Base-by-base conservation (phyloP, 1,139 yeast species). In the Scheffersomyces titani region DNA sequence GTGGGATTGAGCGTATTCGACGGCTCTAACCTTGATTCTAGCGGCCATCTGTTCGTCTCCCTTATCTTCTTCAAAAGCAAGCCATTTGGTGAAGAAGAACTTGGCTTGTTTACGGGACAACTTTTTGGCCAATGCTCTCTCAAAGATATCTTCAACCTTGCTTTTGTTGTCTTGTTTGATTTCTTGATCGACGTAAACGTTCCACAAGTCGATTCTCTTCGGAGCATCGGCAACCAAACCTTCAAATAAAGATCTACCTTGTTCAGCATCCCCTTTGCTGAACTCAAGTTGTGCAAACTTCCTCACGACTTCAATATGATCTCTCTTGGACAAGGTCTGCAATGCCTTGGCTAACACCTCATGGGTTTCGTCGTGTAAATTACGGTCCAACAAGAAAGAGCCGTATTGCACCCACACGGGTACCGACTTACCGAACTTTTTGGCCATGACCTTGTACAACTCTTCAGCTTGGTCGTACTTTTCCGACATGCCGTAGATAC, bases 51-150 rank as follows among this genome's bases (percentile, higher is more conserved):
- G 89, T 56, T 80, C 84, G 68, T 91, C 96, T 19, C 85, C 87
- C 59, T 78, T 71, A 58, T 82, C 82, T 68, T 89, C 93, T 74
- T 92, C 98, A 68, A 78, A 90, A 20, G 82, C 77, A 60, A 92
- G 83, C 98, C 98, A 93, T 70, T 94, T 94, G 67, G 88, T 90
- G 78, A 92, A 93, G 83, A 94, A 91, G 78, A 91, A 92, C 75
- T 91, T 92, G 65, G 97, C 98, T 75, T 92, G 98, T 72, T 93
- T 94, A 73, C 89, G 85, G n/a, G 90, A 82, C 58, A 93, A 74
- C 73, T 90, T 91, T 72, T 83, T 86, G 24, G 77, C 66, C 56
- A 85, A 71, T 6, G 89, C 92, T 70, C 98, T 85, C 73, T 92
- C 97, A 67, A 92, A 93, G 60, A 94, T 78, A 36, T 84, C 88